phyloP scores from a whole-genome alignment of 129 eudicot genomes.

The Saussurea involucrata region DNA sequence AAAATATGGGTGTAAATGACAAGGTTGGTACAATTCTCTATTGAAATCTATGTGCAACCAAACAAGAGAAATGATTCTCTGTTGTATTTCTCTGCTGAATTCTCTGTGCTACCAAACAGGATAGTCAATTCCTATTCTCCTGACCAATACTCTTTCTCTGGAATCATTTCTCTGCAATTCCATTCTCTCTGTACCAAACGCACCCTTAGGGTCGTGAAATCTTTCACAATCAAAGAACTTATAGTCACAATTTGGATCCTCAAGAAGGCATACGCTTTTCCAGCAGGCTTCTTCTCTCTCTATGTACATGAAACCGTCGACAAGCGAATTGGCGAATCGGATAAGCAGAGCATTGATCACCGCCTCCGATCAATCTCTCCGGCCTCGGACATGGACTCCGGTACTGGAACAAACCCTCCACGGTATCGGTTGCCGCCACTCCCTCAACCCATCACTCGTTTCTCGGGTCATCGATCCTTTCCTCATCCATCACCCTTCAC shows the following conservation, averaged over 20 bases:
- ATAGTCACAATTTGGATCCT: constrained; percentile 41
- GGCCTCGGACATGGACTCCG: constrained; percentile 55
- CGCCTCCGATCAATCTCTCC: constrained; percentile 40
- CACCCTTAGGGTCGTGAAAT: constrained; percentile 28
- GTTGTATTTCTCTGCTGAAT: no score
- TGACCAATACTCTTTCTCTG: no score
- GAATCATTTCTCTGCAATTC: no score
- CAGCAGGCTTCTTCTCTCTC: constrained; percentile 96
- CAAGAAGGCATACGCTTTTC: constrained; percentile 55
- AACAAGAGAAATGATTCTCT: no score
- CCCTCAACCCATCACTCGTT: constrained; percentile 60
- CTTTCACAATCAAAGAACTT: constrained; percentile 66
- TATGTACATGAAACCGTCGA: constrained; percentile 26
- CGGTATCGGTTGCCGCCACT: constrained; percentile 54
- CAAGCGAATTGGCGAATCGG: constrained; percentile 39
- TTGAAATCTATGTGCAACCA: no score
- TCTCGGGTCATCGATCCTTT: constrained; percentile 79
- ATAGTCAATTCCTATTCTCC: no score
- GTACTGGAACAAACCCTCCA: constrained; percentile 74
- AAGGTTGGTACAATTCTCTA: no score
- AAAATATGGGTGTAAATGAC: no score
- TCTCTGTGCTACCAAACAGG: no score
- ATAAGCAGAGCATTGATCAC: constrained; percentile 66
- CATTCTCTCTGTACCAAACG: no score
- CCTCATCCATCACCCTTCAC: constrained; percentile 74